Base-by-base conservation (phyloP, 2,329 filamentous ascomycete genomes). In the Pyrenochaeta sp. region DNA sequence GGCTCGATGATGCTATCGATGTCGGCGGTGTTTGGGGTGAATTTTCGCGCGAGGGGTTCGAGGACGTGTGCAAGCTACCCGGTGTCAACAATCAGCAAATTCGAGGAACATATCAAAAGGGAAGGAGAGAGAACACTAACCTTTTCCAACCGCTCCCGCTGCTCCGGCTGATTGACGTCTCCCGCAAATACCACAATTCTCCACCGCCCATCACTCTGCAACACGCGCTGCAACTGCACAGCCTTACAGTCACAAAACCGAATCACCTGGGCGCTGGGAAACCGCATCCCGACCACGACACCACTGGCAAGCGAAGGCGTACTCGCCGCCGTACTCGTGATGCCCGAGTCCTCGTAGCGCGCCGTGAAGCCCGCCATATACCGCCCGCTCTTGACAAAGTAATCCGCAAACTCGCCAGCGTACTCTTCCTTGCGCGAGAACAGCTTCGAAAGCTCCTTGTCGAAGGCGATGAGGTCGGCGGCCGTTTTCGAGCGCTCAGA, bases 361-460 rank as follows among this genome's bases (percentile, higher is more conserved):
- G 78, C 75, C 0, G 78, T 82, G 44, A 85, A 72, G 0, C 85
- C 85, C 1, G 84, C 83, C 0, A 78, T 87, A 54, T 83, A 87
- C 41, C 77, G 69, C 0, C 79, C 81, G 1, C 81, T 76, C 60
- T 80, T 76, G 30, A 81, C 71, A 41, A 86, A 85, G n/a, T 78
- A 75, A 30, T 81, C 73, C 6, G 75, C 74, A 52, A 86, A 84
- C 23, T 80, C 71, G 2, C 78, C 74, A 0, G 6, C 77, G 3
- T 73, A 72, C 10, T 74, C 66, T 8, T 76, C 63, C 20, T 75
- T 72, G 0, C 75, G 72, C 2, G 74, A 79, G 56, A 85, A 85
- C 19, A 82, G 65, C 49, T 75, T 76, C 0, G 79, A 75, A 1
- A 63, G 81, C 36, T 75, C 72, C 1, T 78, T 75, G 53, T 86